Evolutionary conservation across 768 basidiomycete genomes (phyloP).

Genomic region (Inosperma sp.): DNA sequence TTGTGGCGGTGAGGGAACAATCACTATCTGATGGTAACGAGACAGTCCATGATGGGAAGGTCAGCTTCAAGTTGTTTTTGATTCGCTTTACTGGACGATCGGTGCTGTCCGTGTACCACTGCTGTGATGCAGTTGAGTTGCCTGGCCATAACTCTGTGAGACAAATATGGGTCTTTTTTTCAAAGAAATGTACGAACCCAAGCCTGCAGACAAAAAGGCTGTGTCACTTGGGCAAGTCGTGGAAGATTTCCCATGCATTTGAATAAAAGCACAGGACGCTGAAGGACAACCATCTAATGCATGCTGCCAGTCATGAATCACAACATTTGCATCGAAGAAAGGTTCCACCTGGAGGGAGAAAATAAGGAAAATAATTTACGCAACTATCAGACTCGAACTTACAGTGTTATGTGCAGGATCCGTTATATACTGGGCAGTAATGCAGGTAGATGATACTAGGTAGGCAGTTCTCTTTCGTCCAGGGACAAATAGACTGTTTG

Average conservation of each 20-base stretch:
- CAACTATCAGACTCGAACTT: conserved; percentile 2
- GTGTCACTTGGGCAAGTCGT: conserved; percentile 36
- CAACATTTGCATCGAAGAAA: conserved; percentile 38
- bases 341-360: conserved; percentile 34
- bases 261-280: conserved; percentile 40
- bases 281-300: conserved; percentile 35
- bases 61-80: too few species aligned
- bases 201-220: conserved; percentile 41
- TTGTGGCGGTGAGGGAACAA: conserved; percentile 19
- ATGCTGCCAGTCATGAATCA: conserved; percentile 39
- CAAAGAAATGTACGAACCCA: neutral
- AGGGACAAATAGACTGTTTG: conserved; percentile 40
- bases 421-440: conserved; percentile 37
- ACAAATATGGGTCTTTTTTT: too few species aligned
- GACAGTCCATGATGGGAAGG: too few species aligned
- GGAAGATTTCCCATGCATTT: conserved; percentile 43
- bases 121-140: too few species aligned
- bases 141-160: too few species aligned
- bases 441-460: conserved; percentile 29
- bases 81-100: too few species aligned
- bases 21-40: too few species aligned
- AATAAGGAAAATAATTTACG: too few species aligned
- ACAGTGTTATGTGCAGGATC: conserved; percentile 47
- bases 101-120: too few species aligned
- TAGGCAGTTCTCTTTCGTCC: conserved; percentile 38